Evolutionary conservation across 768 basidiomycete genomes (phyloP), one percentile per base, ranked within the genome.

Genomic region (Suillus fuscotomentosus): DNA sequence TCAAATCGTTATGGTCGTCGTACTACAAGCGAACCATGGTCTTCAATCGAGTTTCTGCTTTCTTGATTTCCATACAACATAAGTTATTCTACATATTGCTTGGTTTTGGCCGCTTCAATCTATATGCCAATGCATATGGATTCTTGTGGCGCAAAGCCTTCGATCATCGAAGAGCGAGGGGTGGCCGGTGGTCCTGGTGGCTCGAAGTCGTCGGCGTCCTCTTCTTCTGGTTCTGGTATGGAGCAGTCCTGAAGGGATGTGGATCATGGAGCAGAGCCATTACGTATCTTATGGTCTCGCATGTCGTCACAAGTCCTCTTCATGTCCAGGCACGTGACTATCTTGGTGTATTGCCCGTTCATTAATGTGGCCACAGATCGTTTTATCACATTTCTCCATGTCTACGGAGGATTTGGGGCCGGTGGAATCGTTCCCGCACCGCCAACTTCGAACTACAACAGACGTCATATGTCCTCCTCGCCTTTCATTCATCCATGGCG

Each of bases 341-440:
- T 67, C 38, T 38, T 11, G 1, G n/a, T 34, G 17, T 34, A 31
- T 24, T 27, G 14, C 5, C 11, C 42, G 3, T 42, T 43, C 17
- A 68, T 38, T 9, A 2, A 42, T 22, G 50, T 34, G 10, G 14
- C 38, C 31, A 20, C 69, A 91, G 90, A 99, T 99, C 70, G 96
- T 98, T 1, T 86, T 99, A 34, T 99, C 97, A 9, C 97, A 99
- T 80, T 99, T 96, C 75, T 90, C 94, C 57, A 94, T 95, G 81
- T 95, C 97, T 14, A 96, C 95, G 2, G 90, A 82, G 10, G 97
- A 98, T 73, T 81, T 98, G 22, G 96, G 96, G 14, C 93, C 94
- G 1, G 79, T 80, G 36, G 97, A 99, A 73, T 96, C 94, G 0
- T 99, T 98, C 80, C 86, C 91, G 4, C 90, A 94, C 69, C 89